Percentiles rank a stretch among this genome's conserved stretches.
These are phyloP conservation scores for Colletotrichum scovillei DNA, from an alignment of 2,329 filamentous ascomycete genomes.

Conservation along the genomic window DNA sequence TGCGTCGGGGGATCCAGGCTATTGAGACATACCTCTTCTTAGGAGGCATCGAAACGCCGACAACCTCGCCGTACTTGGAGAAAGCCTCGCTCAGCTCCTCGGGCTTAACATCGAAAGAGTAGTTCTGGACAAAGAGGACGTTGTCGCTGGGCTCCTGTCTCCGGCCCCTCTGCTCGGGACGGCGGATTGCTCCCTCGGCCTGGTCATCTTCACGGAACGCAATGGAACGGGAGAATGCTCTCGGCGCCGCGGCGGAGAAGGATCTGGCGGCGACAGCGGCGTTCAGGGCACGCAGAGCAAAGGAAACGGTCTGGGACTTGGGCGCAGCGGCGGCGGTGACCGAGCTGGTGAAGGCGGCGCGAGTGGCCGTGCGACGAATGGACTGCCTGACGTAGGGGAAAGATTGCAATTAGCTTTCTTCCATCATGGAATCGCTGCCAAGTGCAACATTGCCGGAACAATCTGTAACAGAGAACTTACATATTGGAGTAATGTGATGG, in stretches of 20 bases:
- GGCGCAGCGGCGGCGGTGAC: constrained; percentile 16
- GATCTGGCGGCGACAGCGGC: neutral
- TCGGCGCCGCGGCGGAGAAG: constrained; percentile 20
- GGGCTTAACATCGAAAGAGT: constrained; percentile 75
- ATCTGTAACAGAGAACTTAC: neutral
- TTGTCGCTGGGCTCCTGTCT: neutral
- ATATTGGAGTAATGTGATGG: constrained; percentile 6
- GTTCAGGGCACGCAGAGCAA: constrained; percentile 19
- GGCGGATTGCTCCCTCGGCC: neutral
- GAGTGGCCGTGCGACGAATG: constrained; percentile 33
- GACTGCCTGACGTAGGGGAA: constrained; percentile 21
- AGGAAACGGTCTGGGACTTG: constrained; percentile 28
- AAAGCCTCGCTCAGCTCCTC: constrained; percentile 71
- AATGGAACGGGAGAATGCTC: constrained; percentile 24
- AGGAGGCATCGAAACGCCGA: constrained; percentile 7
- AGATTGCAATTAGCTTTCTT: constrained; percentile 6
- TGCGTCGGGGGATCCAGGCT: neutral
- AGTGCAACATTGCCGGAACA: neutral
- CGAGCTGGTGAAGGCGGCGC: constrained; percentile 26
- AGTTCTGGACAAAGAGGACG: constrained; percentile 73
- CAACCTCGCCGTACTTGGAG: constrained; percentile 51
- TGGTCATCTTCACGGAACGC: constrained; percentile 6
- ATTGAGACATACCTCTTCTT: constrained; percentile 15
- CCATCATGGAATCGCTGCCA: neutral
- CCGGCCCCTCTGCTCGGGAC: constrained; percentile 39